phyloP scores from a whole-genome alignment of 345 rosid species.

The Psidium guajava region DNA sequence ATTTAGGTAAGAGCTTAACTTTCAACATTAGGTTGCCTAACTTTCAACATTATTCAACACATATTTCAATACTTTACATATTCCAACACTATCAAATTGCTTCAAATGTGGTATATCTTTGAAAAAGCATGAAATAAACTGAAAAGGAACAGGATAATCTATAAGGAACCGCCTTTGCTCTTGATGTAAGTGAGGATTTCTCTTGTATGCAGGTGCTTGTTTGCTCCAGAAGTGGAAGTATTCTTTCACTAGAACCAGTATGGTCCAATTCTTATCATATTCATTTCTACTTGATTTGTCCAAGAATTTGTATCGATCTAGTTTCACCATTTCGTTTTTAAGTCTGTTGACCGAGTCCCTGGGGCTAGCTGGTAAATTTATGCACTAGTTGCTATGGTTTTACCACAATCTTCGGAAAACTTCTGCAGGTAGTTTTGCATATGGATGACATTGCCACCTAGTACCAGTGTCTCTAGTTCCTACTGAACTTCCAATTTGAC shows the following conservation, averaged over 20 bases:
- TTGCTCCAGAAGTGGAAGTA: conserved; percentile 75
- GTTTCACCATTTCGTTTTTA: background rate
- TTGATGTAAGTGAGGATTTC: background rate
- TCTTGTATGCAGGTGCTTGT: conserved; percentile 48
- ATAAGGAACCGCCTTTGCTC: background rate
- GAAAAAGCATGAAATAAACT: background rate
- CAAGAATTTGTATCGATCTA: background rate
- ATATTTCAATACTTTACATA: no score
- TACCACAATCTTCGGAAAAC: background rate
- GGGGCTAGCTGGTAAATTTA: background rate
- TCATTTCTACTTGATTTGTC: background rate
- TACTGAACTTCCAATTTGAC: background rate
- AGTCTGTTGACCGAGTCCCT: background rate
- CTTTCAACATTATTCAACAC: no score
- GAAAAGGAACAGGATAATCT: background rate
- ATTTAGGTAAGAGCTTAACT: no score
- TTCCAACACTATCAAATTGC: background rate
- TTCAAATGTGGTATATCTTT: background rate
- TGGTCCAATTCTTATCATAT: background rate
- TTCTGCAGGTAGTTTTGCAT: background rate
- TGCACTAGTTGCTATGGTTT: background rate
- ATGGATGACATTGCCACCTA: background rate
- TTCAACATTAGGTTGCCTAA: no score
- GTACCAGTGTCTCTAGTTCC: background rate
- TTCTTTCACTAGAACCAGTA: conserved; percentile 69